A percentile compares a stretch with the other conserved stretches of the same genome.
These are phyloP conservation scores for Colletotrichum orchidophilum DNA, from an alignment of 2,329 filamentous ascomycete genomes.

Conservation along the genomic window DNA sequence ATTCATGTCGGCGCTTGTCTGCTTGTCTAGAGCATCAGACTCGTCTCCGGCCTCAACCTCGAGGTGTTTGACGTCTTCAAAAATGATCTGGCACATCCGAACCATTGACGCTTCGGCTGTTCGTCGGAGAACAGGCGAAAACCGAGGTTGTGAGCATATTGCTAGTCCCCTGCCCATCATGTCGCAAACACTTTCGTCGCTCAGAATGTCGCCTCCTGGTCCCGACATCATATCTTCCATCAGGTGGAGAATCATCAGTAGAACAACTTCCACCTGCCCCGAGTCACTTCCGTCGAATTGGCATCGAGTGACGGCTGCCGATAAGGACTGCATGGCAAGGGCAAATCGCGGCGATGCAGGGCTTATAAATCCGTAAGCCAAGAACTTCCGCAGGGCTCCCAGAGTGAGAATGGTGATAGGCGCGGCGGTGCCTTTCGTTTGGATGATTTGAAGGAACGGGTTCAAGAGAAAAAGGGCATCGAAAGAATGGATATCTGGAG, in stretches of 20 bases:
- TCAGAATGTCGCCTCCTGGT: constrained; percentile 90
- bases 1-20: constrained; percentile 74
- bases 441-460: constrained; percentile 95
- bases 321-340: constrained; percentile 92
- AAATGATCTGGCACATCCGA: constrained; percentile 98
- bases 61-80: constrained; percentile 88
- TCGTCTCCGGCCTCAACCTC: constrained; percentile 79
- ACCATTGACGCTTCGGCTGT: constrained; percentile 98
- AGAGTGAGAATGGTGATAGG: constrained; percentile 95
- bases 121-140: constrained; percentile 88
- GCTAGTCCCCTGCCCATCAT: constrained; percentile 99
- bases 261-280: constrained; percentile 92
- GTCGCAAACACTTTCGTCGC: constrained; percentile 97
- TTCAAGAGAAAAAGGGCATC: constrained; percentile 90
- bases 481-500: constrained; percentile 81
- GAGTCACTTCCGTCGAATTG: constrained; percentile 97
- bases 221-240: constrained; percentile 99
- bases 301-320: constrained; percentile 95
- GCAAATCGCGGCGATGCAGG: constrained; percentile 86
- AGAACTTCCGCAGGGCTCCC: constrained; percentile 94
- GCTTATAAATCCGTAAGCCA: constrained; percentile 92
- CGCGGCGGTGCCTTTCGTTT: constrained; percentile 94
- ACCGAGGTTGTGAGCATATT: constrained; percentile 93
- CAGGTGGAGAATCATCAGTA: constrained; percentile 91
- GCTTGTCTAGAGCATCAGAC: constrained; percentile 70